These are phyloP conservation scores for Nematodospora valgi DNA, from an alignment of 805 yeast species.

Conservation along the genomic window DNA sequence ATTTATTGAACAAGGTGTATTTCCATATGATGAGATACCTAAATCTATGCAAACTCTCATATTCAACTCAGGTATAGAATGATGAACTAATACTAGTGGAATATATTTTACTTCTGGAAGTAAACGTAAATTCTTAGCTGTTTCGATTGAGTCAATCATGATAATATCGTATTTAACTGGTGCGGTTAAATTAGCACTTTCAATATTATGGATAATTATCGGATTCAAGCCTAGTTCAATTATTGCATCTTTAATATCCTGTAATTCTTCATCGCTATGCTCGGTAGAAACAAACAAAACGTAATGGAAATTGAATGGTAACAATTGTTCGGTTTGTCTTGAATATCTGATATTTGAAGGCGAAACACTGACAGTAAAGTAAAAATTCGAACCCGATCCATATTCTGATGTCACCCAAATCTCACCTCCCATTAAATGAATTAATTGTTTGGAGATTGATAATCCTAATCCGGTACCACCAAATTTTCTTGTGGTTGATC, in stretches of 20 bases:
- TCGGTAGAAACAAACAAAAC: conserved; percentile 68
- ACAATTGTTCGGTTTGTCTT: conserved; percentile 62
- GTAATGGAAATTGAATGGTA: conserved; percentile 69
- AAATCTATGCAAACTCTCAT: conserved; percentile 80
- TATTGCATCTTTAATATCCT: conserved; percentile 51
- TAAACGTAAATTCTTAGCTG: conserved; percentile 64
- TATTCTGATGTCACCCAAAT: conserved; percentile 84
- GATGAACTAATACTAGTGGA: conserved; percentile 77
- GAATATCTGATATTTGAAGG: conserved; percentile 62
- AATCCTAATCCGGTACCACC: conserved; percentile 93
- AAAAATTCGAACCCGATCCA: conserved; percentile 80
- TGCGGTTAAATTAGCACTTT: conserved; percentile 53
- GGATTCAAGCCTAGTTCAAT: conserved; percentile 59
- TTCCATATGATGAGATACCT: conserved; percentile 85
- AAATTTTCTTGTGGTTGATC: conserved; percentile 86
- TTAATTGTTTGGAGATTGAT: conserved; percentile 81
- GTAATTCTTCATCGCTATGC: conserved; percentile 49
- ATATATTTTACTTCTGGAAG: conserved; percentile 78
- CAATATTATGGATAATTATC: conserved; percentile 51
- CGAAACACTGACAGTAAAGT: conserved; percentile 75
- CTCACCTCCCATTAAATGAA: conserved; percentile 90
- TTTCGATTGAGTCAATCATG: conserved; percentile 75
- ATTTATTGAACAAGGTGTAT: conserved; percentile 78
- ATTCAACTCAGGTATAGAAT: conserved; percentile 70
- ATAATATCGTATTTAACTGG: conserved; percentile 73